phyloP scores from a whole-genome alignment of 2,329 filamentous ascomycete genomes.

The Fusarium buxicola region DNA sequence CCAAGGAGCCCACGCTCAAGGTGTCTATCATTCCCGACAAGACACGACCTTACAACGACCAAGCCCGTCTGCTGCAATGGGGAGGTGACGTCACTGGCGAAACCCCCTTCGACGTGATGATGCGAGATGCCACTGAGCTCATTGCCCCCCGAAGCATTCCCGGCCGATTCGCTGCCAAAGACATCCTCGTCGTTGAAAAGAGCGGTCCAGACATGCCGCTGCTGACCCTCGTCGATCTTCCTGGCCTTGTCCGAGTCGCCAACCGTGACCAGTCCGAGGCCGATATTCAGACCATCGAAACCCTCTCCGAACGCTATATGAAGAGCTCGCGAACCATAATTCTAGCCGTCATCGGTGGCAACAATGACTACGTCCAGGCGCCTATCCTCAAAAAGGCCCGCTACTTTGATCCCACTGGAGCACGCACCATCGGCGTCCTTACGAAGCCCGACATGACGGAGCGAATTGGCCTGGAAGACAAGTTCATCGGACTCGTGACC shows the following conservation, averaged over 20 bases:
- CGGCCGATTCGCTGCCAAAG: constrained; percentile 62
- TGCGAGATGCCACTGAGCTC: constrained; percentile 62
- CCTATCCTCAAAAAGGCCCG: constrained; percentile 64
- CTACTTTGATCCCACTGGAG: constrained; percentile 61
- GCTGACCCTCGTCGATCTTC: constrained; percentile 71
- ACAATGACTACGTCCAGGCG: constrained; percentile 66
- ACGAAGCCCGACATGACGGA: constrained; percentile 66
- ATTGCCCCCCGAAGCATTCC: constrained; percentile 63
- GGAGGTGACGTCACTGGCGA: constrained; percentile 59
- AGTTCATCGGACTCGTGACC: constrained; percentile 64
- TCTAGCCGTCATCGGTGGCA: constrained; percentile 66
- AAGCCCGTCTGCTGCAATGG: constrained; percentile 60
- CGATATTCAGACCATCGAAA: constrained; percentile 65
- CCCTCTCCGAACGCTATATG: constrained; percentile 66
- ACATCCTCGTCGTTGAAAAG: constrained; percentile 69
- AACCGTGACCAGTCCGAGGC: constrained; percentile 64
- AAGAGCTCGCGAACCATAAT: constrained; percentile 67
- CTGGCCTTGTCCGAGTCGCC: constrained; percentile 66
- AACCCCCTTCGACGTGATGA: constrained; percentile 62
- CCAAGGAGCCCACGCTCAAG: constrained; percentile 57
- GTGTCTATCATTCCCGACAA: constrained; percentile 68
- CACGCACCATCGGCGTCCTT: constrained; percentile 63
- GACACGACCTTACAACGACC: constrained; percentile 58
- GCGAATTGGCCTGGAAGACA: constrained; percentile 64
- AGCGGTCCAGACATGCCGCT: constrained; percentile 69